Base-by-base conservation (phyloP, 148 eudicot species). In the Rhododendron vialii region DNA sequence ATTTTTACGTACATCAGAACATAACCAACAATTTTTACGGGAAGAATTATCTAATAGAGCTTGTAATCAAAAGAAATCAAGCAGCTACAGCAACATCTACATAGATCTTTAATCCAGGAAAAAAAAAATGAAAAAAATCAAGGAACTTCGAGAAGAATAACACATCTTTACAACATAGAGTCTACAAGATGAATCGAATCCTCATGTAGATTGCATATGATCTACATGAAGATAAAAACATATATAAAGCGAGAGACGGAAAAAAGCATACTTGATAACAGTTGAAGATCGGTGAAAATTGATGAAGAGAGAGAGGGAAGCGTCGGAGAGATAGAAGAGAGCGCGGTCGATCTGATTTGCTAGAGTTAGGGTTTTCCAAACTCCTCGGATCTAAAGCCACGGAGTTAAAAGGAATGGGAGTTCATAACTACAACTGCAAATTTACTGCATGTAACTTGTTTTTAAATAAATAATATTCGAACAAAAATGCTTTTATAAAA, bases 371-470 rank as follows among this genome's bases (percentile, higher is more conserved):
- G 83, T 81, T 86, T 82, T 80, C 85, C 87, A 71, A 82, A 88
- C 89, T 88, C 89, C 85, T 82, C 89, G 87, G 89, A 88, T 88
- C 85, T 77, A 36, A 36, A 67, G 85, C 87, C 87, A 80, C 47
- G 87, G 89, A 63, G 71, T n/a, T 7, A 48, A 43, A 7, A 59
- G 67, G 65, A 7, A n/a, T n/a, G n/a, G n/a, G n/a, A n/a, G n/a
- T n/a, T n/a, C n/a, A n/a, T n/a, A n/a, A n/a, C n/a, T n/a, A n/a
- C n/a, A n/a, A n/a, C n/a, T n/a, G n/a, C n/a, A n/a, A n/a, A n/a
- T n/a, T n/a, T n/a, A n/a, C n/a, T n/a, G n/a, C n/a, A n/a, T n/a
- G n/a, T n/a, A n/a, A n/a, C n/a, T n/a, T n/a, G n/a, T n/a, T n/a
- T n/a, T n/a, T n/a, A n/a, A n/a, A n/a, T n/a, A n/a, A n/a, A n/a